Conservation (phyloP, 108 stramenopile species). For the Stephanodiscus triporus region DNA sequence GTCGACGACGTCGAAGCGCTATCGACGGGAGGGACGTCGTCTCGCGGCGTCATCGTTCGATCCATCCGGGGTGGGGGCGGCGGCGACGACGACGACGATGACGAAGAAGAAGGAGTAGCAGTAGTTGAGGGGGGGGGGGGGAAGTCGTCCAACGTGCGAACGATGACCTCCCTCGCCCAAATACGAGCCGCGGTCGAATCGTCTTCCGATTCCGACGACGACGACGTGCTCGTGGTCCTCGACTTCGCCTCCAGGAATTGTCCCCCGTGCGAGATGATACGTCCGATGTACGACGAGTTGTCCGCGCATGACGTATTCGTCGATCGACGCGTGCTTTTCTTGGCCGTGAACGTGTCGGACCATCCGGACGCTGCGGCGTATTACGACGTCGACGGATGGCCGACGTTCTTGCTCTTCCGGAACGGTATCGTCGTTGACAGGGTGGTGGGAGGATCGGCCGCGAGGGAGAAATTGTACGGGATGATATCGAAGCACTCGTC, state of each 20-base stretch:
- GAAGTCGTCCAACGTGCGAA: slow-evolving; percentile 2
- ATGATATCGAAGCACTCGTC: slow-evolving; percentile 15
- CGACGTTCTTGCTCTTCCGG: slow-evolving; percentile 36
- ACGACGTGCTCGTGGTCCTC: slow-evolving; percentile 20
- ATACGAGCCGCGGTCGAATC: slow-evolving; percentile 16
- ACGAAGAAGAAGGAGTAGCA: no score
- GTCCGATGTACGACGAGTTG: slow-evolving; percentile 28
- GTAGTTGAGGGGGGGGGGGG: no score
- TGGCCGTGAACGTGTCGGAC: slow-evolving; percentile 36
- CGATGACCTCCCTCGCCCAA: slow-evolving; percentile 23
- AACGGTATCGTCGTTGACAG: slow-evolving; percentile 6
- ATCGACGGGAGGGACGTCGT: no score
- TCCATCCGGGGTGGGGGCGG: no score
- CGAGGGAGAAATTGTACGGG: slow-evolving; percentile 27
- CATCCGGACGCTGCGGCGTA: slow-evolving; percentile 25
- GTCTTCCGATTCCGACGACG: no score
- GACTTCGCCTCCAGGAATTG: slow-evolving; percentile 39
- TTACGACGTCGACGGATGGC: slow-evolving; percentile 43
- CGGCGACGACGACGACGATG: no score
- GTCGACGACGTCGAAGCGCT: no score
- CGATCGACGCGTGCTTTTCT: slow-evolving; percentile 15
- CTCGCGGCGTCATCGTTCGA: no score
- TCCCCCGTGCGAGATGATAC: slow-evolving; percentile 44
- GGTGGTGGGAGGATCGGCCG: slow-evolving; percentile 30
- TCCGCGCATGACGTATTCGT: slow-evolving; percentile 22